Evolutionary conservation across 306 rosid species (phyloP), one percentile per base, ranked within the genome.

Genomic region (Quercus parvula): DNA sequence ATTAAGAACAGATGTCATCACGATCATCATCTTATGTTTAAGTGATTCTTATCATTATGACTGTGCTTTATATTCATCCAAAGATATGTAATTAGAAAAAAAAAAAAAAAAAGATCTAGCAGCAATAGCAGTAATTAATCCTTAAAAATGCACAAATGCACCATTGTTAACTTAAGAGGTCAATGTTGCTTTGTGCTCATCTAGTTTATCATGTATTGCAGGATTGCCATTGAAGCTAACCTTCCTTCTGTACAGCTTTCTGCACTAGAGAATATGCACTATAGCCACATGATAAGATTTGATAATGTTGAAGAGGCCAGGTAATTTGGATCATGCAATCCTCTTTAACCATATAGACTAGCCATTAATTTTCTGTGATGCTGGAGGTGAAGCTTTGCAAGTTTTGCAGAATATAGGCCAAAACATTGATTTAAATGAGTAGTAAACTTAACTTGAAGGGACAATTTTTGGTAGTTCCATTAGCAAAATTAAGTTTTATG

Each of bases 191-290:
- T 51, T 62, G 8, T 51, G 52, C 72, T 82, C 59, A 78, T 86
- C n/a, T 61, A 67, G 69, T 72, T 75, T 24, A 56, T 28, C 76
- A 58, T 81, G 58, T 81, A 38, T 79, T 81, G 56, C 91, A 95
- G 99, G 88, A 86, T 95, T 77, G 91, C 98, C 80, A 75, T 82
- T 80, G 92, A 92, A 78, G 92, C 93, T 31, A 81, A 87, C 71
- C 89, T 90, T 81, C 91, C 91, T 78, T 71, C 80, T n/a, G 46
- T 83, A 59, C 95, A 95, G 82, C 96, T 91, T 81, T 78, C 84
- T 56, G 99, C 97, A 24, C 89, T 95, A 79, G 96, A 95, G 81
- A 92, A 93, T 76, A 95, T 95, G 99, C 98, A 95, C 73, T 92
- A 95, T 77, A 87, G 87, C 89, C 87, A 92, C 80, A 85, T 92